A percentile compares a stretch with the other conserved stretches of the same genome.
Evolutionary conservation across 768 basidiomycete genomes (phyloP).

Genomic region (Lentinula raphanica): DNA sequence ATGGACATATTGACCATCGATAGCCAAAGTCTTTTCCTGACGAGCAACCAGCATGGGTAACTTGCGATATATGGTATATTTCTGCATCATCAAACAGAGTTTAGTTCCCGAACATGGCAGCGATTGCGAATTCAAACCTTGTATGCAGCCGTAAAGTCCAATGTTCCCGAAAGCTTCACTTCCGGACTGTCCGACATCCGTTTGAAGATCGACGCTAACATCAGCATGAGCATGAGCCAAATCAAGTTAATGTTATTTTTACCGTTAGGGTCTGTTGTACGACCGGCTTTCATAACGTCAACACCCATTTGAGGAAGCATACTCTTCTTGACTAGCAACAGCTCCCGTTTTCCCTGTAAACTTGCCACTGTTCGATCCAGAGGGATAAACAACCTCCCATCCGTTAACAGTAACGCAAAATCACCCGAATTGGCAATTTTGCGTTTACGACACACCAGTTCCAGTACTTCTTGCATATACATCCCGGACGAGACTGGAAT

Average conservation of each 20-base stretch:
- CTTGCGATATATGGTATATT: slow-evolving; percentile 90
- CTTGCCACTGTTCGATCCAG: slow-evolving; percentile 96
- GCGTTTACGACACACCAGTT: slow-evolving; percentile 70
- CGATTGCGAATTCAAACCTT: slow-evolving; percentile 44
- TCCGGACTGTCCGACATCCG: slow-evolving; percentile 73
- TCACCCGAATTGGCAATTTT: slow-evolving; percentile 66
- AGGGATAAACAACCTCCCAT: slow-evolving; percentile 74
- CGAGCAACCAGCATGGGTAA: slow-evolving; percentile 90
- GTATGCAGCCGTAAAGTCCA: slow-evolving; percentile 82
- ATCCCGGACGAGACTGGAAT: slow-evolving; percentile 93
- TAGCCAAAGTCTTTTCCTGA: slow-evolving; percentile 86
- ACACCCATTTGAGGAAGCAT: slow-evolving; percentile 71
- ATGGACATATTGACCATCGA: slow-evolving; percentile 93
- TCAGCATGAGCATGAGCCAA: background rate
- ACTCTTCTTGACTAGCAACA: slow-evolving; percentile 74
- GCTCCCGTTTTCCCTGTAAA: slow-evolving; percentile 79
- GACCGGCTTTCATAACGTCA: slow-evolving; percentile 57
- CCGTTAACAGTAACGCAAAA: slow-evolving; percentile 73
- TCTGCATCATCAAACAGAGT: slow-evolving; percentile 39
- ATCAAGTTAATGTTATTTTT: slow-evolving; percentile 14
- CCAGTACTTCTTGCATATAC: slow-evolving; percentile 96
- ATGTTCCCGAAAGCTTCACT: slow-evolving; percentile 49
- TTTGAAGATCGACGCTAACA: slow-evolving; percentile 87
- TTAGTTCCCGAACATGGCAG: background rate
- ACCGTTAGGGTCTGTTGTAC: slow-evolving; percentile 93